These are phyloP conservation scores for Dysphania ambrosioides DNA, from an alignment of 148 eudicot genomes.

Conservation along the genomic window DNA sequence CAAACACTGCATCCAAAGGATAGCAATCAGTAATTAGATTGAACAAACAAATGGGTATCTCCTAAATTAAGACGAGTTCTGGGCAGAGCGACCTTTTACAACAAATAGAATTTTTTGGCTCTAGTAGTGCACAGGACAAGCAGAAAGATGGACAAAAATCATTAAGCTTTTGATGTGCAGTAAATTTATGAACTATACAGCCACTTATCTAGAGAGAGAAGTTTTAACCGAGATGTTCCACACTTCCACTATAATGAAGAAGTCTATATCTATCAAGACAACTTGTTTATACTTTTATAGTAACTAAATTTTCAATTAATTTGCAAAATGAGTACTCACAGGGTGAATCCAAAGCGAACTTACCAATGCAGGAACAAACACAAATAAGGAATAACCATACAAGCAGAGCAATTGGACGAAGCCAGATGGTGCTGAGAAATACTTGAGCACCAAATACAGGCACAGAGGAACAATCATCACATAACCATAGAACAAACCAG, in stretches of 20 bases:
- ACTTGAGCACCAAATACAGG: conserved; percentile 78
- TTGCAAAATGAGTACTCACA: background rate
- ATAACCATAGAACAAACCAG: conserved; percentile 94
- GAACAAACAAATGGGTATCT: background rate
- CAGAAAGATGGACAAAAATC: background rate
- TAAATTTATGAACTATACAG: background rate
- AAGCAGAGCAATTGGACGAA: conserved; percentile 88
- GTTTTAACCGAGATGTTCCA: background rate
- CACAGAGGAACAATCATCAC: conserved; percentile 74
- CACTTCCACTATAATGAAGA: too few relatives aligned
- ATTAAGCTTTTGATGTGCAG: background rate
- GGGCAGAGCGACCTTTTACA: background rate
- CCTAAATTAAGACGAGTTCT: background rate
- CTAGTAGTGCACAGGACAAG: background rate
- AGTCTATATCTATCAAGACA: background rate
- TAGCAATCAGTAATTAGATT: conserved; percentile 5
- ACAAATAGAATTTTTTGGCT: background rate
- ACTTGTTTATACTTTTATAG: background rate
- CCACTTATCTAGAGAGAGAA: background rate
- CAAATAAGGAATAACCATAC: conserved; percentile 79
- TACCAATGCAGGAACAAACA: conserved; percentile 94
- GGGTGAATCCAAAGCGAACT: conserved; percentile 19
- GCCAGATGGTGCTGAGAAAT: conserved; percentile 96
- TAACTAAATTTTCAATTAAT: background rate
- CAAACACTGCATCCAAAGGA: conserved; percentile 60